Percentiles rank a stretch among this genome's conserved stretches.
Evolutionary conservation across 2,329 filamentous ascomycete species (phyloP).

Genomic region (Penicillium rolfsii): DNA sequence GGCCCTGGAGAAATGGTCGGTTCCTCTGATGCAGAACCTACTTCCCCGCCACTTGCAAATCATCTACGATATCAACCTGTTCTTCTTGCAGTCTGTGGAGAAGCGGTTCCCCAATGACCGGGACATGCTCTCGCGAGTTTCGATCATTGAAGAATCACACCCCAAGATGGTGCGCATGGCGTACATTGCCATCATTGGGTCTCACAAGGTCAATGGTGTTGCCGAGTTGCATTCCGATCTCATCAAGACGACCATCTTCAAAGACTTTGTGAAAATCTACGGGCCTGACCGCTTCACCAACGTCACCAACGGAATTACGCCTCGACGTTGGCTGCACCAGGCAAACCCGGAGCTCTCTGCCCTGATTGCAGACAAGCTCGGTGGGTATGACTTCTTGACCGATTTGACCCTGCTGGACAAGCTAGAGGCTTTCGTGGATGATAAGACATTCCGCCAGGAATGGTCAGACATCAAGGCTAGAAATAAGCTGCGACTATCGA

Average conservation of each 20-base stretch:
- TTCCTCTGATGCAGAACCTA: conserved; percentile 86
- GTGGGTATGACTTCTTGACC: conserved; percentile 81
- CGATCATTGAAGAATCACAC: conserved; percentile 94
- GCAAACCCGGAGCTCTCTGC: conserved; percentile 92
- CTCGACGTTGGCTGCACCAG: conserved; percentile 94
- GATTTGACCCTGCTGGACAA: conserved; percentile 85
- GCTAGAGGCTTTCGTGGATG: conserved; percentile 79
- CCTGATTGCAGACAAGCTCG: conserved; percentile 87
- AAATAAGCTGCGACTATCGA: conserved; percentile 90
- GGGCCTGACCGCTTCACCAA: conserved; percentile 98
- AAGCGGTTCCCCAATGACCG: conserved; percentile 86
- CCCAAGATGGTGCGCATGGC: conserved; percentile 99
- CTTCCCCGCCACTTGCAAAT: conserved; percentile 94
- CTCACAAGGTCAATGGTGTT: conserved; percentile 98
- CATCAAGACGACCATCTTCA: conserved; percentile 99
- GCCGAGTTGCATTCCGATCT: conserved; percentile 96
- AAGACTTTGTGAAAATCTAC: conserved; percentile 94
- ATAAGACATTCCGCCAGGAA: conserved; percentile 88
- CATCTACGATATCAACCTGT: conserved; percentile 97
- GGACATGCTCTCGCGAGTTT: conserved; percentile 83
- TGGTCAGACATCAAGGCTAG: conserved; percentile 96
- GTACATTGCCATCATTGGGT: conserved; percentile 89
- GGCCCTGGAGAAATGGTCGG: conserved; percentile 97
- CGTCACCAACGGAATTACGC: conserved; percentile 97
- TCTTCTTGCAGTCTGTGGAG: conserved; percentile 89